phyloP scores from a whole-genome alignment of 495 filamentous ascomycete genomes.

The Hypomontagnella monticulosa region DNA sequence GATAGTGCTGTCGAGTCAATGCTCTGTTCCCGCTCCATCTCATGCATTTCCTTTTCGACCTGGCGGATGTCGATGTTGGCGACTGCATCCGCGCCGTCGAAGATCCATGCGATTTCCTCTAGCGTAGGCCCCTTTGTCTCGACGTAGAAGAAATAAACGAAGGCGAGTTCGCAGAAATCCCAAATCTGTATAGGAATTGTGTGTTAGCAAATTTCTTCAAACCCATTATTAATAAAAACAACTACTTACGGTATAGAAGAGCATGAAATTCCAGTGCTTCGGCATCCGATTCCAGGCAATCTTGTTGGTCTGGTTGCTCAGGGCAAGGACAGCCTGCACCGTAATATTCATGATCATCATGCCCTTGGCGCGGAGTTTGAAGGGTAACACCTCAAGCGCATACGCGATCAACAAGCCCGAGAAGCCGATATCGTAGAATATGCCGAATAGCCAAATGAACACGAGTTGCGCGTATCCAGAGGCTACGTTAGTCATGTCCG shows the following conservation, averaged over 20 bases:
- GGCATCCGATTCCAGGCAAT: slow-evolving; percentile 66
- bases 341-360: slow-evolving; percentile 72
- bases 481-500: slow-evolving; percentile 48
- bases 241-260: slow-evolving; percentile 65
- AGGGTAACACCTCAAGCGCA: slow-evolving; percentile 73
- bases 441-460: slow-evolving; percentile 69
- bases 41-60: slow-evolving; percentile 58
- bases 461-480: slow-evolving; percentile 64
- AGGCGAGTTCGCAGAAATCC: slow-evolving; percentile 64
- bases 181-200: slow-evolving; percentile 53
- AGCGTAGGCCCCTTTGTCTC: slow-evolving; percentile 72
- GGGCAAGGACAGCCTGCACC: slow-evolving; percentile 67
- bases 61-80: slow-evolving; percentile 59
- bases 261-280: slow-evolving; percentile 68
- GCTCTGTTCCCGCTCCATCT: slow-evolving; percentile 47
- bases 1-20: slow-evolving; percentile 33
- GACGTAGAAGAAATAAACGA: slow-evolving; percentile 74
- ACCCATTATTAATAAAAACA: no score
- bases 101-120: slow-evolving; percentile 69
- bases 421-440: slow-evolving; percentile 69
- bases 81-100: slow-evolving; percentile 66
- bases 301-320: slow-evolving; percentile 69
- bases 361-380: slow-evolving; percentile 74
- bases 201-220: slow-evolving; percentile 4
- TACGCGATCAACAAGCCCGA: slow-evolving; percentile 72